A percentile compares a stretch with the other conserved stretches of the same genome.
phyloP scores from a whole-genome alignment of 768 basidiomycete species.

The Auriculariales sp. region DNA sequence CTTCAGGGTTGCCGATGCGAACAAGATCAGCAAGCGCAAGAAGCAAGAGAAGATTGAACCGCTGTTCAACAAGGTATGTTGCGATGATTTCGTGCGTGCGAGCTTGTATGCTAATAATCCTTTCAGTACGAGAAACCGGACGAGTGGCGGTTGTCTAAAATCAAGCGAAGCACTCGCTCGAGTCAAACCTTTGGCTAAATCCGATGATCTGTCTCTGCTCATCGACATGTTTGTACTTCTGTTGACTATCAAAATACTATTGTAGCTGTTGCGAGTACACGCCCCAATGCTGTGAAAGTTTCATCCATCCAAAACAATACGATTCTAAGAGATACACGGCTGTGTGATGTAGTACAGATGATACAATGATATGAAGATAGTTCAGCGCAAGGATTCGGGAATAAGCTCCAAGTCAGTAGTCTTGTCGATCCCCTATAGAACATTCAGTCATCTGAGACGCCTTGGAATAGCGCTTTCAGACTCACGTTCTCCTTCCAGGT shows the following conservation, averaged over 20 bases:
- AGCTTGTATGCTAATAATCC: constrained; percentile 2
- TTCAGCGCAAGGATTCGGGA: background rate
- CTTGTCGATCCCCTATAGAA: background rate
- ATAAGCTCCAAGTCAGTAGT: background rate
- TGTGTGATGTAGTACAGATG: too few relatives aligned
- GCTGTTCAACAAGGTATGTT: constrained; percentile 64
- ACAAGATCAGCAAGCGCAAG: constrained; percentile 95
- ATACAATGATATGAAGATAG: too few relatives aligned
- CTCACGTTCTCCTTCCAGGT: constrained; percentile 3
- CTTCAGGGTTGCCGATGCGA: constrained; percentile 95
- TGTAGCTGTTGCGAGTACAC: too few relatives aligned
- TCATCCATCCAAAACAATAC: too few relatives aligned
- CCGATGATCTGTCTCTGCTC: background rate
- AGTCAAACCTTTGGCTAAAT: constrained; percentile 81
- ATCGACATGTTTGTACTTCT: too few relatives aligned
- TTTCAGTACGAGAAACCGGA: constrained; percentile 71
- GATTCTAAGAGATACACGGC: too few relatives aligned
- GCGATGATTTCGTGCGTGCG: background rate
- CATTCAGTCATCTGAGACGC: too few relatives aligned
- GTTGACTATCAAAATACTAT: too few relatives aligned
- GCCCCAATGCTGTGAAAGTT: too few relatives aligned
- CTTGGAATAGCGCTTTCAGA: background rate
- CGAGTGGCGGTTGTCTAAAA: constrained; percentile 87
- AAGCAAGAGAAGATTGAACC: constrained; percentile 95
- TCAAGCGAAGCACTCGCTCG: constrained; percentile 85